phyloP scores from a whole-genome alignment of 192 early-diverging fungal genomes.

The Dimargaris cristalligena region DNA sequence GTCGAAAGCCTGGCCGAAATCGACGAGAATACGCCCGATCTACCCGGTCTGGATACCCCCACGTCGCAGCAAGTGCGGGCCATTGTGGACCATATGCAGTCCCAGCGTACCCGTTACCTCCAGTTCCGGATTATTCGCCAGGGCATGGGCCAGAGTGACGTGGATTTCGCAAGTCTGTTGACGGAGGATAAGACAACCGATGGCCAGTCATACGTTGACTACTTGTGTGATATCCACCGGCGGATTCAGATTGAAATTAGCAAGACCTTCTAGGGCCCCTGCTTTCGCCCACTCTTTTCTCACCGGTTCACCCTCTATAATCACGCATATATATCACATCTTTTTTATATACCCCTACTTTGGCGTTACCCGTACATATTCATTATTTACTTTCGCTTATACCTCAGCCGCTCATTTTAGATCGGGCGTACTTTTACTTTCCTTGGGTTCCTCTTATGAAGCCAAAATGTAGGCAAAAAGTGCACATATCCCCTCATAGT shows the following conservation, averaged over 20 bases:
- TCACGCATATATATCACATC: no score
- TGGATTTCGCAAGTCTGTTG: constrained; percentile 57
- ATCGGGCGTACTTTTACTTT: no score
- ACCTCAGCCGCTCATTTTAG: no score
- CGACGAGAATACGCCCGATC: constrained; percentile 22
- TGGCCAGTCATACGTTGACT: constrained; percentile 86
- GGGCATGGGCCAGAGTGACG: constrained; percentile 62
- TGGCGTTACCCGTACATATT: no score
- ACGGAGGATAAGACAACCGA: constrained; percentile 82
- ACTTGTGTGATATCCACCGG: constrained; percentile 70
- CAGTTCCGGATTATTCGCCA: constrained; percentile 66
- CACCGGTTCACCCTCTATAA: no score
- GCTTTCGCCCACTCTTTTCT: no score
- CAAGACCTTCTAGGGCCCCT: constrained; percentile 12
- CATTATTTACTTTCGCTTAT: no score
- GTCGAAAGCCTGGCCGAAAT: constrained; percentile 52
- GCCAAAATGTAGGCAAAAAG: no score
- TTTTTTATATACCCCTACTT: no score
- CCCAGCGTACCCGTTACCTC: constrained; percentile 43
- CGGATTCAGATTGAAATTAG: constrained; percentile 64
- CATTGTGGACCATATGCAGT: constrained; percentile 45
- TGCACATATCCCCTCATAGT: no score
- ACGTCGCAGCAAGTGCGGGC: constrained; percentile 43
- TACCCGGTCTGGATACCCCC: constrained; percentile 53
- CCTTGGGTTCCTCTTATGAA: no score